phyloP scores from a whole-genome alignment of 495 filamentous ascomycete genomes.

The Penicillium parvum region DNA sequence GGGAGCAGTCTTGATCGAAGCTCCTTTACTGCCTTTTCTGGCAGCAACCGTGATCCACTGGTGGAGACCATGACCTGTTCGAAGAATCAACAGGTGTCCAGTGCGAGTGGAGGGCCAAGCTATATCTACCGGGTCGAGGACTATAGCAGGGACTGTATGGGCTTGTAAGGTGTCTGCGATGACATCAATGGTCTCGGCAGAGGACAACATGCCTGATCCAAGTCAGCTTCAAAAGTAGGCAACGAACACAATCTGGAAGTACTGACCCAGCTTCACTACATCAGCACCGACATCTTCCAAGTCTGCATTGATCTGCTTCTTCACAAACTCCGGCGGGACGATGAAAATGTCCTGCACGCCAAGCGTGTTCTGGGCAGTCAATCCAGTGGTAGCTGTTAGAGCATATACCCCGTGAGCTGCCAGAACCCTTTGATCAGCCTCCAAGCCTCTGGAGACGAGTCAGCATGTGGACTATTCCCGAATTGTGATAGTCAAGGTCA shows the following conservation, averaged over 20 bases:
- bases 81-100: slow-evolving; percentile 8
- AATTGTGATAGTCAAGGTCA: too few species aligned
- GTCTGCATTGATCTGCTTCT: slow-evolving; percentile 78
- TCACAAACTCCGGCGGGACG: slow-evolving; percentile 71
- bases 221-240: slow-evolving; percentile 1
- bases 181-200: slow-evolving; percentile 66
- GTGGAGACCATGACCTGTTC: slow-evolving; percentile 88
- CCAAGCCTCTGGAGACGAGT: slow-evolving; percentile 65
- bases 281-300: slow-evolving; percentile 81
- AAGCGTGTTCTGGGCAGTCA: slow-evolving; percentile 91
- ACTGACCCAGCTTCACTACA: slow-evolving; percentile 84
- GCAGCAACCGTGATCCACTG: slow-evolving; percentile 71
- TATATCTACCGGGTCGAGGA: slow-evolving; percentile 74
- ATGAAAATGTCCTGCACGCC: slow-evolving; percentile 80
- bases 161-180: slow-evolving; percentile 63
- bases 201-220: slow-evolving; percentile 79
- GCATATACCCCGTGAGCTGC: slow-evolving; percentile 90
- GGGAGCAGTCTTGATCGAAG: slow-evolving; percentile 69
- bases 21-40: slow-evolving; percentile 59
- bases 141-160: slow-evolving; percentile 57
- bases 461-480: slow-evolving; percentile 1
- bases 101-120: neutral
- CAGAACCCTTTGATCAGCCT: slow-evolving; percentile 94
- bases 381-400: slow-evolving; percentile 91
- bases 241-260: neutral